Evolutionary conservation across 805 yeast genomes (phyloP), one percentile per base, ranked within the genome.

Genomic region (Cyberlindnera mrakii): DNA sequence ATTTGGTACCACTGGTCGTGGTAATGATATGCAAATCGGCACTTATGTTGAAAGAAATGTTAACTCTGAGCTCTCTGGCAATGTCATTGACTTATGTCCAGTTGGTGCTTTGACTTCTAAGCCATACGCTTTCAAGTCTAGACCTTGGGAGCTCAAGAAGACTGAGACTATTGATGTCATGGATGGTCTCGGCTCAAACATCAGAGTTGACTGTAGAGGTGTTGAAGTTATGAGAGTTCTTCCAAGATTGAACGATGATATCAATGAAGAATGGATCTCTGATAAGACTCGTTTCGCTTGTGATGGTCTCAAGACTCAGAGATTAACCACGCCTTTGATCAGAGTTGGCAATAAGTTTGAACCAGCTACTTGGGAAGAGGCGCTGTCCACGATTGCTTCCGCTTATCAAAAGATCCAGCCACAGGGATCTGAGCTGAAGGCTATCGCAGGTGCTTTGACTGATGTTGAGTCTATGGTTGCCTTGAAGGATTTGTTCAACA

Each of bases 61-160:
- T 59, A 84, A 85, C 67, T 75, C 89, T 9, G 96, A 86, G 68
- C 68, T 86, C 70, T 81, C 90, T 38, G 96, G 95, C 59, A 86
- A 86, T 68, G 80, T 86, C 52, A 78, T 87, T 52, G 96, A 86
- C 63, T 73, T 86, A 53, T 86, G 96, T 69, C 96, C 96, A 17
- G 96, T 86, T 49, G 96, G 96, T 56, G 96, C 96, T 1, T 77
- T 86, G 56, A 87, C 96, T 30, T 79, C 87, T 25, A 87, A 87
- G 66, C 96, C 96, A 20, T 86, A 86, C 57, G 89, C 96, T n/a
- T 86, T 86, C 74, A 80, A 78, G 60, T 95, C 95, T 14, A 77
- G 96, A 62, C 95, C 96, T 27, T 86, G 96, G 96, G 96, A 86
- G 67, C 75, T 87, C 62, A 86, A 85, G 70, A 80, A 85, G 71